phyloP scores from a whole-genome alignment of 2,329 filamentous ascomycete genomes.

The Talaromyces albobiverticillius region DNA sequence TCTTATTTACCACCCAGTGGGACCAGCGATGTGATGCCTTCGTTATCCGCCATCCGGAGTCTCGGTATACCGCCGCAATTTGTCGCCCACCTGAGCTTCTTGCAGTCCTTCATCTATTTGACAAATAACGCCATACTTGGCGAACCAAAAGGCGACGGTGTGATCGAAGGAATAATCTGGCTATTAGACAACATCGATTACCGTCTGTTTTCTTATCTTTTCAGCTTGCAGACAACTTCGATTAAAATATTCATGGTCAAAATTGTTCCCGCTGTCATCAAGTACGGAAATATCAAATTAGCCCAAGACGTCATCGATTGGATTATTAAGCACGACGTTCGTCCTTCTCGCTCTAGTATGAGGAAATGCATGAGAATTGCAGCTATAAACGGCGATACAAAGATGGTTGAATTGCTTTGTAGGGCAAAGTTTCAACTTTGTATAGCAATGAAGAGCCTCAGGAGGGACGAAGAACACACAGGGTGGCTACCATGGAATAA shows the following conservation, averaged over 20 bases:
- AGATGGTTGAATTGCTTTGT: conserved; percentile 4
- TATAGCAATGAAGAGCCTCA: too few species aligned
- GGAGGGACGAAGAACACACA: too few species aligned
- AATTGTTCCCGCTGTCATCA: not conserved
- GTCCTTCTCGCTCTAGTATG: too few species aligned
- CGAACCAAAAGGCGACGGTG: too few species aligned
- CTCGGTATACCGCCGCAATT: not conserved
- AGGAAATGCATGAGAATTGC: not conserved
- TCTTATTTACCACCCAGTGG: not conserved
- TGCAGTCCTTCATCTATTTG: not conserved
- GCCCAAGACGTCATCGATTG: not conserved
- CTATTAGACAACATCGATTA: not conserved
- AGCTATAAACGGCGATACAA: not conserved
- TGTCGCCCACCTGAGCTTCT: not conserved
- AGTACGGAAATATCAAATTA: not conserved
- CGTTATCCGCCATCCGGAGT: not conserved
- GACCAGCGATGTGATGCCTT: not conserved
- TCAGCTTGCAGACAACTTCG: not conserved
- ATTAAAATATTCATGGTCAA: conserved; percentile 5
- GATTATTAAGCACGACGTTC: not conserved
- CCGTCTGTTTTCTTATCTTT: not conserved
- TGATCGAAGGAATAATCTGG: not conserved
- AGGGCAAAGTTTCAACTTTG: not conserved
- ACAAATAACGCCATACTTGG: not conserved
- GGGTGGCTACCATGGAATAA: not conserved